Evolutionary conservation across 768 basidiomycete species (phyloP).

Genomic region (Podaxis sp.): DNA sequence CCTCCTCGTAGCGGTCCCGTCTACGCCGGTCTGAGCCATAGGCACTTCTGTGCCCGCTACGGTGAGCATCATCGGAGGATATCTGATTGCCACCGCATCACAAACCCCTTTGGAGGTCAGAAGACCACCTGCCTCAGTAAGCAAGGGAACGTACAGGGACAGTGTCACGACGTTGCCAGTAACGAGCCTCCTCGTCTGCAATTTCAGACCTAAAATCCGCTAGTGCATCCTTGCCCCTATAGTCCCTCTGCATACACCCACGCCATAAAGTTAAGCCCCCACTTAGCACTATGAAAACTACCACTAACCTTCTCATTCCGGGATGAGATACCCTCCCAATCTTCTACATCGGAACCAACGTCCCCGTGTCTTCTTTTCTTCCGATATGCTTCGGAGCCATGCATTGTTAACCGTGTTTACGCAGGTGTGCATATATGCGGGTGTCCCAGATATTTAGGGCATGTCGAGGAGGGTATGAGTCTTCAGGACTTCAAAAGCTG

Average conservation of each 20-base stretch:
- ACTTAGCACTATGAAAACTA: neutral
- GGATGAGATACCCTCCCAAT: neutral
- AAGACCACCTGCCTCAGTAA: neutral
- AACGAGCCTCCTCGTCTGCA: neutral
- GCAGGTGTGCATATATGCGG: neutral
- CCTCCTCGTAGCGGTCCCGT: neutral
- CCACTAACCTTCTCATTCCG: constrained; percentile 4
- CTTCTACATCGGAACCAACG: neutral
- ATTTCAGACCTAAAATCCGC: constrained; percentile 9
- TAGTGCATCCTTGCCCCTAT: neutral
- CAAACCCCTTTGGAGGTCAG: constrained; percentile 9
- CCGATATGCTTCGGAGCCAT: neutral
- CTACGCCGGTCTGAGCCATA: neutral
- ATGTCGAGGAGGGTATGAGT: constrained; percentile 17
- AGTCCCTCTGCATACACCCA: neutral
- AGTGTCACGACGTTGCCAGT: neutral
- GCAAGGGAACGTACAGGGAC: neutral
- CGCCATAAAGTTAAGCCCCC: neutral
- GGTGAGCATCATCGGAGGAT: neutral
- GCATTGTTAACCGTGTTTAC: neutral
- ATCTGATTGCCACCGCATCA: neutral
- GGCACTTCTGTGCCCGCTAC: neutral
- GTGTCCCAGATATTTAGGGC: constrained; percentile 3
- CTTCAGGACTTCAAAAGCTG: neutral
- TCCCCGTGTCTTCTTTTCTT: constrained; percentile 8